Evolutionary conservation across 164 flowering plant genomes (phyloP), one percentile per base, ranked within the genome.

Genomic region (Kingdonia uniflora): DNA sequence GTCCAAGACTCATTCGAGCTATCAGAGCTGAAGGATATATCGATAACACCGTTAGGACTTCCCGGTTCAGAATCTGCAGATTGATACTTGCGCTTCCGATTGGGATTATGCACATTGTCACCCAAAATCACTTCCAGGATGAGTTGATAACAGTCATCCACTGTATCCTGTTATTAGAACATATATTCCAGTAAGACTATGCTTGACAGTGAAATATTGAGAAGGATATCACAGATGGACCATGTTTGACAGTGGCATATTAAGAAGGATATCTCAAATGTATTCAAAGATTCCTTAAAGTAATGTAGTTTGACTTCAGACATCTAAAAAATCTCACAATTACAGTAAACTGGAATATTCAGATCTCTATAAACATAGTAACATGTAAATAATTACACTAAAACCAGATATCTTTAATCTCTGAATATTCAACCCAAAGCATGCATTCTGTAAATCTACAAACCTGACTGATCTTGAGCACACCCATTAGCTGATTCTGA

Each of bases 11-110:
- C 80, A 26, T 74, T 75, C 0, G 81, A 79, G 76, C 84, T 78
- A 37, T 81, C 87, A 12, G 71, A 75, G 75, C 88, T 82, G 23
- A 41, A 16, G 2, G 74, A 74, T 38, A 74, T 66, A 45, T 80
- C 89, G 37, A 78, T 70, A 0, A 89, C 77, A 11, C 82, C 87
- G 12, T 58, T 75, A 22, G 95, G 95, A 63, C 87, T 84, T 8
- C 72, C 71, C 0, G 82, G 82, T 26, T 22, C 48, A 13, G 14
- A 14, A 22, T 25, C 37, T 26, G 15, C 48, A n/a, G 3, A 14
- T 41, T 25, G 21, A 25, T 54, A 54, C 48, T 54, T 54, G 20
- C 87, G 74, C 42, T 80, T 83, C 35, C 19, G 65, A 39, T 55
- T 46, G 8, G 19, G 48, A 57, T 51, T 62, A 0, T 44, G 68